These are phyloP conservation scores for Cercospora canescens DNA, from an alignment of 2,329 filamentous ascomycete species.

Conservation along the genomic window DNA sequence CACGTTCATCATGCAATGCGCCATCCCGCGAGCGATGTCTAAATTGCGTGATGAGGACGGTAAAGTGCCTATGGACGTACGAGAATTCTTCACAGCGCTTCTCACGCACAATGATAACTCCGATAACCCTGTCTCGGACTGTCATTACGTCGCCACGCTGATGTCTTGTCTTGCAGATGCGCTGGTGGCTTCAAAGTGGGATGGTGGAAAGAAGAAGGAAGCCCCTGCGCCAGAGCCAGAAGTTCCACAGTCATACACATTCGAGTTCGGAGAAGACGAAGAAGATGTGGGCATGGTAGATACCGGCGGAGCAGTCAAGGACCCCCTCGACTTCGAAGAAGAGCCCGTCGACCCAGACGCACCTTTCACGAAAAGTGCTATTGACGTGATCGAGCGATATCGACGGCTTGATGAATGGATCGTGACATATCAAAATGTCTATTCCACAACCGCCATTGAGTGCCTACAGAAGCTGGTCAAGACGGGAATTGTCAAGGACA, in stretches of 20 bases:
- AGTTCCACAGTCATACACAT: conserved; percentile 29
- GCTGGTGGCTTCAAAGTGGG: conserved; percentile 43
- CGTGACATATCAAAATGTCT: conserved; percentile 64
- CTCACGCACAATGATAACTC: conserved; percentile 93
- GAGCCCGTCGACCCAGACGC: conserved; percentile 47
- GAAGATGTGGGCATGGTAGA: conserved; percentile 48
- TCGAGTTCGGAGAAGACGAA: conserved; percentile 47
- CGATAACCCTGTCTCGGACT: conserved; percentile 83
- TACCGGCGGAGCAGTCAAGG: conserved; percentile 5
- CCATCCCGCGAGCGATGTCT: conserved; percentile 79
- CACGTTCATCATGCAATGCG: conserved; percentile 79
- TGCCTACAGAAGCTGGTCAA: conserved; percentile 58
- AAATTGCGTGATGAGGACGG: conserved; percentile 73
- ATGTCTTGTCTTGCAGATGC: conserved; percentile 64
- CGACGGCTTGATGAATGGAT: conserved; percentile 68
- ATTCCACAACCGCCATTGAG: conserved; percentile 61
- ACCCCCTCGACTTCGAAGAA: conserved; percentile 43
- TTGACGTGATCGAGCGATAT: conserved; percentile 64
- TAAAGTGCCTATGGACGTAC: conserved; percentile 75
- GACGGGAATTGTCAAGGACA: conserved; percentile 53
- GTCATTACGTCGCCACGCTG: conserved; percentile 81
- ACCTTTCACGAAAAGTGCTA: conserved; percentile 56
- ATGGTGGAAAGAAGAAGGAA: conserved; percentile 8
- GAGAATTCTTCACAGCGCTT: conserved; percentile 83
- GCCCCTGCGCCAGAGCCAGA: conserved; percentile 23